Percentiles rank a stretch among this genome's conserved stretches.
phyloP scores from a whole-genome alignment of 2,329 filamentous ascomycete genomes.

The Cordyceps fumosorosea region DNA sequence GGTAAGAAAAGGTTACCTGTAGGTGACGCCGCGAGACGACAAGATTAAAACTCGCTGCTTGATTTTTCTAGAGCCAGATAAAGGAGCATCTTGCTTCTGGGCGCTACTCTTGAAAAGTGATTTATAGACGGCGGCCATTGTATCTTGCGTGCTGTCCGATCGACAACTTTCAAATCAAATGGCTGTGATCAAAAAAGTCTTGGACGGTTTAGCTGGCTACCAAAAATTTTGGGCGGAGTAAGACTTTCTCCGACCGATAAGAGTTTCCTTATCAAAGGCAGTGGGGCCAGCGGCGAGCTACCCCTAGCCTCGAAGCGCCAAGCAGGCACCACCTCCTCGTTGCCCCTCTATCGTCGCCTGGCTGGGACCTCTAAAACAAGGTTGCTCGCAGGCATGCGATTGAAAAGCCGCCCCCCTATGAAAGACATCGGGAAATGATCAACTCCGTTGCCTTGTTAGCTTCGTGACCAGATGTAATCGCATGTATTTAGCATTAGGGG shows the following conservation, averaged over 20 bases:
- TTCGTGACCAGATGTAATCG: not conserved
- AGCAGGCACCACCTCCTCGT: not conserved
- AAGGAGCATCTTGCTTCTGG: conserved; percentile 42
- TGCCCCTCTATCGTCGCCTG: not conserved
- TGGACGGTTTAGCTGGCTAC: conserved; percentile 9
- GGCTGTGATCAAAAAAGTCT: not conserved
- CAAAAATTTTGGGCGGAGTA: conserved; percentile 24
- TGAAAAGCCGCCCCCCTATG: not conserved
- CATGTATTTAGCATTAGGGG: conserved; percentile 21
- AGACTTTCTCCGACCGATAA: conserved; percentile 26
- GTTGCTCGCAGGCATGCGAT: not conserved
- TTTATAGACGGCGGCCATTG: conserved; percentile 71
- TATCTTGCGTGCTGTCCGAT: not conserved
- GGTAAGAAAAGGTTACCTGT: conserved; percentile 48
- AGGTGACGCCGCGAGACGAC: conserved; percentile 87
- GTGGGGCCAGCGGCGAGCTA: not conserved
- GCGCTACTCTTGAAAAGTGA: conserved; percentile 56
- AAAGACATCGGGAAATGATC: not conserved
- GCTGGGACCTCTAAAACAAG: not conserved
- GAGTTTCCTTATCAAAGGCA: conserved; percentile 23
- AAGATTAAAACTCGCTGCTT: conserved; percentile 80
- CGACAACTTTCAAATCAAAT: not conserved
- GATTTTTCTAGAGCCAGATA: conserved; percentile 51
- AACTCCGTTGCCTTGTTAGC: not conserved
- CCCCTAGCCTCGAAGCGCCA: not conserved